phyloP scores from a whole-genome alignment of 208 protist species.

The Leishmania martiniquensis region DNA sequence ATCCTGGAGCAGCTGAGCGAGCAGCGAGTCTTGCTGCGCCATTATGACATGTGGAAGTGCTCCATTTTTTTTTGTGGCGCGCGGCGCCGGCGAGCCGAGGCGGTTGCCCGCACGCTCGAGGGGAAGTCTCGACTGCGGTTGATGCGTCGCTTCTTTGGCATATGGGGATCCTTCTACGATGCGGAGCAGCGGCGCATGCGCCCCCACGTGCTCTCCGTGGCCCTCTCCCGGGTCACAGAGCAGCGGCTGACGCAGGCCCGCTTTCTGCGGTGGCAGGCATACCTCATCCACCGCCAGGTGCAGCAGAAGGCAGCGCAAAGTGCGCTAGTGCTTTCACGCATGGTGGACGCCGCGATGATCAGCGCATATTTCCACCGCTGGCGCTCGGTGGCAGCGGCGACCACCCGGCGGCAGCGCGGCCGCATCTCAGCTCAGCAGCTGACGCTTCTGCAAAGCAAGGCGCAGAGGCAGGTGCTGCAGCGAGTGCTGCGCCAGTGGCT shows the following conservation, averaged over 20 bases:
- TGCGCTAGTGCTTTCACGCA: constrained; percentile 26
- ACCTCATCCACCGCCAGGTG: constrained; percentile 22
- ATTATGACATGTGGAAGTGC: constrained; percentile 65
- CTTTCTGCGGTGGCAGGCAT: constrained; percentile 52
- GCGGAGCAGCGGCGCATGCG: constrained; percentile 52
- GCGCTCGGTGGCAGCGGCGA: constrained; percentile 16
- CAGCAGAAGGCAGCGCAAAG: constrained; percentile 9
- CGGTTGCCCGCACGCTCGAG: constrained; percentile 37
- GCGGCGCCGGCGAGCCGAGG: constrained; percentile 11
- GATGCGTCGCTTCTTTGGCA: constrained; percentile 54
- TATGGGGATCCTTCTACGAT: constrained; percentile 77
- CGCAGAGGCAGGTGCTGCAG: constrained; percentile 46
- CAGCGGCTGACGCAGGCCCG: constrained; percentile 35
- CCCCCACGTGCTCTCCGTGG: constrained; percentile 40
- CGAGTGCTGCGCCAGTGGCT: constrained; percentile 43
- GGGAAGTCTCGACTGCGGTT: constrained; percentile 41
- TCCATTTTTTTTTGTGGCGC: constrained; percentile 16
- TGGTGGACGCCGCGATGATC: constrained; percentile 18
- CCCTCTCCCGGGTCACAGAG: constrained; percentile 50
- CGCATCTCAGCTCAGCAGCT: constrained; percentile 33
- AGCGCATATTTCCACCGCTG: constrained; percentile 48
- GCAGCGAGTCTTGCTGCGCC: constrained; percentile 58
- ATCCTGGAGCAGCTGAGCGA: constrained; percentile 65
- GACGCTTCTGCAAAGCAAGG: constrained; percentile 38
- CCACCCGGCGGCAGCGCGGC: not conserved